These are phyloP conservation scores for Deinandra increscens DNA, from an alignment of 129 eudicot species.

Conservation along the genomic window DNA sequence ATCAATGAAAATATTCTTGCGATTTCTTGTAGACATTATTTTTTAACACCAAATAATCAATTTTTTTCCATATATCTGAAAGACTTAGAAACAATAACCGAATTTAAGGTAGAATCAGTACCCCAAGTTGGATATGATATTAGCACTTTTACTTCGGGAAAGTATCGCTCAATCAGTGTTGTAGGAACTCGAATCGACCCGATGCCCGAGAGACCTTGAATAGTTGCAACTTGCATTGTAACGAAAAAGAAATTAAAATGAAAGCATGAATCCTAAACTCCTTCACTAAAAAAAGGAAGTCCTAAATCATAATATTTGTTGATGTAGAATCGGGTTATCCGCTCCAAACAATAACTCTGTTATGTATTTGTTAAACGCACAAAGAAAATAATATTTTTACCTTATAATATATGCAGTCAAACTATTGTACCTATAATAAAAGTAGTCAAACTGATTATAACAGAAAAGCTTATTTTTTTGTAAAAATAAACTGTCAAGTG, in stretches of 20 bases:
- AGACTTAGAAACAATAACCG: conserved; percentile 5
- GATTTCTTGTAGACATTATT: conserved; percentile 65
- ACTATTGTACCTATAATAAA: no score
- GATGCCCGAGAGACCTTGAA: conserved; percentile 98
- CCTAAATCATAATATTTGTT: conserved; percentile 57
- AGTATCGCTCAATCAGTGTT: conserved; percentile 85
- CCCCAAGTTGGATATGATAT: conserved; percentile 99
- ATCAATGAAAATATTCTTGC: conserved; percentile 93
- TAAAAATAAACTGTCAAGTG: no score
- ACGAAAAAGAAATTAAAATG: background rate
- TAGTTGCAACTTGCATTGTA: conserved; percentile 78
- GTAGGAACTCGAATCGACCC: conserved; percentile 99
- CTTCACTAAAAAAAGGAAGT: conserved; percentile 17
- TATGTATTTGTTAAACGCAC: conserved; percentile 90
- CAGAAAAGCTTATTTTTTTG: no score
- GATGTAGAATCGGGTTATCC: conserved; percentile 63
- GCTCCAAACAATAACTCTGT: conserved; percentile 94
- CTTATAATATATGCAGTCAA: no score
- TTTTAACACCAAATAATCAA: background rate
- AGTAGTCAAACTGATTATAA: no score
- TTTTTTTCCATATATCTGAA: background rate
- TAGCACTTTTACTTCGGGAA: conserved; percentile 86
- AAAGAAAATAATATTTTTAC: no score
- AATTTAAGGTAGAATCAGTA: conserved; percentile 28
- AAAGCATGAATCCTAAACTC: conserved; percentile 5